These are phyloP conservation scores for Calonectria pauciramosa DNA, from an alignment of 2,329 filamentous ascomycete genomes.

Conservation along the genomic window DNA sequence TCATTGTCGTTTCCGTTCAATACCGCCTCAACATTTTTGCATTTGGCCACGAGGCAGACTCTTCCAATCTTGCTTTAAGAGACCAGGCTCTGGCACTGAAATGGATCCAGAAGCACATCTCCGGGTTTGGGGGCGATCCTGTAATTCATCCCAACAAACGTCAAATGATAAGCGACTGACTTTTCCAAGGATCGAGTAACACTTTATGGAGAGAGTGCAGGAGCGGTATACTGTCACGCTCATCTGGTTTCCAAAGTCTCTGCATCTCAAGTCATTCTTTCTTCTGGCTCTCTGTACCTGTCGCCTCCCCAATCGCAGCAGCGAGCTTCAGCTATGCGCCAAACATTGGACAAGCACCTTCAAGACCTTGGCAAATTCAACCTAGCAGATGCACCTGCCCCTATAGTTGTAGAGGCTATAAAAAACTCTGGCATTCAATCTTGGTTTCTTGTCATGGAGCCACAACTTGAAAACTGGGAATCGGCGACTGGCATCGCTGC, in stretches of 20 bases:
- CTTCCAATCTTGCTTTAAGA: slow-evolving; percentile 52
- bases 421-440: slow-evolving; percentile 54
- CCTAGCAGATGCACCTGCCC: slow-evolving; percentile 11
- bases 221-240: slow-evolving; percentile 60
- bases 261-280: slow-evolving; percentile 53
- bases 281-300: slow-evolving; percentile 58
- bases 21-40: slow-evolving; percentile 51
- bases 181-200: slow-evolving; percentile 54
- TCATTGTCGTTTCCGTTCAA: slow-evolving; percentile 37
- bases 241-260: slow-evolving; percentile 55
- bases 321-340: slow-evolving; percentile 13
- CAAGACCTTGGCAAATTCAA: neutral
- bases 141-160: slow-evolving; percentile 6
- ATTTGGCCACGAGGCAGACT: slow-evolving; percentile 57
- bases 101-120: slow-evolving; percentile 47
- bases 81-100: slow-evolving; percentile 51
- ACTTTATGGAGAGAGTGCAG: slow-evolving; percentile 60
- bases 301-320: slow-evolving; percentile 55
- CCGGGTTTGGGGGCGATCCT: slow-evolving; percentile 47
- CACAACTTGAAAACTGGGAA: slow-evolving; percentile 54
- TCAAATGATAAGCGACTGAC: neutral
- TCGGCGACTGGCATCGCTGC: slow-evolving; percentile 47
- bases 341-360: neutral
- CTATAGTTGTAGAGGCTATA: slow-evolving; percentile 51
- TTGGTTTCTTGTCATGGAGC: slow-evolving; percentile 57